phyloP scores from a whole-genome alignment of 805 yeast species.

The Zygoascus biomembranicola region DNA sequence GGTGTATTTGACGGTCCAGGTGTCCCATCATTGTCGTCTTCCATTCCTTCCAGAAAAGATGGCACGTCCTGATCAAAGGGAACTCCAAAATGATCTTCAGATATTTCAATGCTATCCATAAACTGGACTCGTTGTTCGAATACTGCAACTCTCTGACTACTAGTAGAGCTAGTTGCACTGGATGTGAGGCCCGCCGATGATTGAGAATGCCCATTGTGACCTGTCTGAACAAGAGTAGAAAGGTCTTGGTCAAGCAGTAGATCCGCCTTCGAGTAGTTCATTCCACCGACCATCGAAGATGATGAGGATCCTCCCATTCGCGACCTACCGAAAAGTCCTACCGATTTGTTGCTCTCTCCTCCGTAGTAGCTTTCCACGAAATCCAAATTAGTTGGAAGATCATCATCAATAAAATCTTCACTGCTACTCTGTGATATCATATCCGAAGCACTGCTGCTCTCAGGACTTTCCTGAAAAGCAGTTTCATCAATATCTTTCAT shows the following conservation, averaged over 20 bases:
- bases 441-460: constrained; percentile 7
- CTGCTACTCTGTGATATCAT: constrained; percentile 5
- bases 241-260: constrained; percentile 27
- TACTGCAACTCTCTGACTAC: constrained; percentile 6
- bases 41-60: background rate
- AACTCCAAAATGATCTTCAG: constrained; percentile 23
- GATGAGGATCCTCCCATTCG: constrained; percentile 2
- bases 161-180: background rate
- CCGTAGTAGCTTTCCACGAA: constrained; percentile 29
- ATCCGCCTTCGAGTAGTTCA: constrained; percentile 19
- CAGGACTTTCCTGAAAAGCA: constrained; percentile 21
- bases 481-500: constrained; percentile 35
- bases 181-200: background rate
- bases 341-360: constrained; percentile 10
- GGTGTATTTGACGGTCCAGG: background rate
- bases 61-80: background rate
- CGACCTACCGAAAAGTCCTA: constrained; percentile 3
- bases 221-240: background rate
- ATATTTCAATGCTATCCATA: constrained; percentile 2
- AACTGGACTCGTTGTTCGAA: constrained; percentile 16
- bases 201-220: background rate
- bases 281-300: constrained; percentile 10
- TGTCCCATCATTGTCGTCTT: background rate
- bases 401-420: constrained; percentile 21
- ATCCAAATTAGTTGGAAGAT: constrained; percentile 20